Evolutionary conservation across 2,329 filamentous ascomycete genomes (phyloP), one percentile per base, ranked within the genome.

Genomic region (Venturia effusa): DNA sequence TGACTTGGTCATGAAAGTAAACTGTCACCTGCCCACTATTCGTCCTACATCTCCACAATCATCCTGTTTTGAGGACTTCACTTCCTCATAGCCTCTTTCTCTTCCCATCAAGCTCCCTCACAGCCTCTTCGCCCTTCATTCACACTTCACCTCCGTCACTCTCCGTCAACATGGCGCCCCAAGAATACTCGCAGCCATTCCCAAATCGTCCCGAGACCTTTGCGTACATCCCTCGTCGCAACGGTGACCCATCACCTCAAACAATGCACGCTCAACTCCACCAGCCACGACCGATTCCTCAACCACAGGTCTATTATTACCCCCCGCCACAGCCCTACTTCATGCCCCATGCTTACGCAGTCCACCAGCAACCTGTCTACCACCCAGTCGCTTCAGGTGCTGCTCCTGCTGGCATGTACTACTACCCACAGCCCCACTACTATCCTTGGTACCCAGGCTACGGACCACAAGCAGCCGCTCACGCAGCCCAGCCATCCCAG

Each of bases 121-220:
- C 10, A 0, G 24, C 48, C 22, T 55, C 48, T 13, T 10, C 4
- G 24, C 10, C 48, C 24, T 24, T n/a, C n/a, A 55, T 8, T 17
- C 48, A 55, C 45, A 32, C 48, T 32, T 55, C 48, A 55, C 4
- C n/a, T 17, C 27, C 24, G 30, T 15, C 27, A 10, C 27, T 11
- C 10, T 24, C 15, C 1, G 1, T 57, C 30, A 24, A 41, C 15
- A 61, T 61, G 59, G 37, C 37, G 17, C 59, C 37, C n/a, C 32
- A 62, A 41, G 60, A 62, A 27, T 32, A 41, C 13, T 22, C 43
- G 4, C 61, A 63, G 61, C 61, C 61, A 1, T 63, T 63, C 40
- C 10, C 24, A 19, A 63, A 63, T 17, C 32, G 51, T 37, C 40
- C 48, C 22, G 45, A 37, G 45, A 63, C 61, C 10, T 63, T 39